Percentiles rank a stretch among this genome's conserved stretches.
These are phyloP conservation scores for Diospyros kaki DNA, from an alignment of 148 eudicot genomes.

Conservation along the genomic window DNA sequence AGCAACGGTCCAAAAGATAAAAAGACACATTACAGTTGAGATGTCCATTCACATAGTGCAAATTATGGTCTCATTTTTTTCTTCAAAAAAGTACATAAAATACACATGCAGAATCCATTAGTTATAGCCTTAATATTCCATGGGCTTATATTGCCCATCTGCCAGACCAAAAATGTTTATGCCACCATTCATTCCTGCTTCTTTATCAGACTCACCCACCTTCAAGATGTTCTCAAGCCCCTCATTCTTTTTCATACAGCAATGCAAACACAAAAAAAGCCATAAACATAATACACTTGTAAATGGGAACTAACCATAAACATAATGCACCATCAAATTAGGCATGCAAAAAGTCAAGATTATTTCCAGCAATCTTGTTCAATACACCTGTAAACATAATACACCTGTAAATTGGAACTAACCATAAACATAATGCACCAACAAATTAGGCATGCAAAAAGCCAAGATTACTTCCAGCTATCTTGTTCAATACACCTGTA, in stretches of 20 bases:
- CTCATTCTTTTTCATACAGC: neutral
- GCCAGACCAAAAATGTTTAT: constrained; percentile 38
- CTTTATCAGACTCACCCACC: constrained; percentile 79
- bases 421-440: no score
- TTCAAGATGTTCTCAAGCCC: constrained; percentile 84
- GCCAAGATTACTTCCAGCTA: no score
- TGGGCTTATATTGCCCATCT: constrained; percentile 5
- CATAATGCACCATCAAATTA: no score
- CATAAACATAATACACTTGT: no score
- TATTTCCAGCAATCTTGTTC: no score
- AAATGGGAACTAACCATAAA: no score
- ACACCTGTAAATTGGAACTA: no score
- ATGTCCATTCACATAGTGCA: neutral
- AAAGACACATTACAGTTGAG: neutral
- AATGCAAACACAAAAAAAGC: no score
- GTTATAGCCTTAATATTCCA: constrained; percentile 8
- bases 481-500: no score
- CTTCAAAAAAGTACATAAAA: neutral
- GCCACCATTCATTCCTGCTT: constrained; percentile 48
- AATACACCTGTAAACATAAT: no score
- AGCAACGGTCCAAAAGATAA: neutral
- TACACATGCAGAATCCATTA: neutral
- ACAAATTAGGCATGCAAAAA: no score
- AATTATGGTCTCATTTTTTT: neutral
- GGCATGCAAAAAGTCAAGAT: no score